These are phyloP conservation scores for Colletotrichum horii DNA, from an alignment of 2,329 filamentous ascomycete genomes.

Conservation along the genomic window DNA sequence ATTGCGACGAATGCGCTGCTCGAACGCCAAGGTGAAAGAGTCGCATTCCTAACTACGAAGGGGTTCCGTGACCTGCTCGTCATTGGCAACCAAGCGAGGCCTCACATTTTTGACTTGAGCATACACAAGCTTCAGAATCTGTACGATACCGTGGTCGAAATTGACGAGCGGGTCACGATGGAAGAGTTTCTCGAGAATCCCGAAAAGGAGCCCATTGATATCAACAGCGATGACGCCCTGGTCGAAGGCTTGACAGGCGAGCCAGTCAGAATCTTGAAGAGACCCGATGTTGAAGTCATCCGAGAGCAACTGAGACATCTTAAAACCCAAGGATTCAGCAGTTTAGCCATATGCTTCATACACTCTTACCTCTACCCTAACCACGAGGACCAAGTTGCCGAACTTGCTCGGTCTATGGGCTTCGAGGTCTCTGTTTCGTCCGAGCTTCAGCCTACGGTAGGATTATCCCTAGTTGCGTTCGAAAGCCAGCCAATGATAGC, in stretches of 20 bases:
- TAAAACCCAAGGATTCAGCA: conserved; percentile 61
- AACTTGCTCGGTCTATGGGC: conserved; percentile 57
- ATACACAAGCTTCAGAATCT: conserved; percentile 71
- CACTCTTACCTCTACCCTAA: conserved; percentile 70
- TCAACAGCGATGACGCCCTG: conserved; percentile 46
- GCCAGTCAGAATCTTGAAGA: conserved; percentile 64
- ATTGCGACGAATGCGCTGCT: conserved; percentile 77
- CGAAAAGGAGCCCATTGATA: conserved; percentile 35
- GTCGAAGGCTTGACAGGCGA: conserved; percentile 70
- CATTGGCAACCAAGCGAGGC: conserved; percentile 75
- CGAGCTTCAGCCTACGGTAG: conserved; percentile 70
- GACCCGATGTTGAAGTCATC: conserved; percentile 55
- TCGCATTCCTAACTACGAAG: conserved; percentile 73
- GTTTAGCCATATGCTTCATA: conserved; percentile 67
- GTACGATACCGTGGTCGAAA: conserved; percentile 71
- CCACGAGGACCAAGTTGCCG: conserved; percentile 51
- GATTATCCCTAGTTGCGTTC: conserved; percentile 51
- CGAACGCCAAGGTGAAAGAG: conserved; percentile 73
- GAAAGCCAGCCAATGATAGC: too few relatives aligned
- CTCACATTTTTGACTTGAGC: conserved; percentile 74
- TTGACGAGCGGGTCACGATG: conserved; percentile 74
- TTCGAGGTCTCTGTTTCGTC: conserved; percentile 61
- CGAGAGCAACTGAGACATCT: conserved; percentile 61
- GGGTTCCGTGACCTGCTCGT: conserved; percentile 72
- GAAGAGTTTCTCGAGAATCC: conserved; percentile 74